Base-by-base conservation (phyloP, 2,329 filamentous ascomycete genomes). In the Epichloe sylvatica region DNA sequence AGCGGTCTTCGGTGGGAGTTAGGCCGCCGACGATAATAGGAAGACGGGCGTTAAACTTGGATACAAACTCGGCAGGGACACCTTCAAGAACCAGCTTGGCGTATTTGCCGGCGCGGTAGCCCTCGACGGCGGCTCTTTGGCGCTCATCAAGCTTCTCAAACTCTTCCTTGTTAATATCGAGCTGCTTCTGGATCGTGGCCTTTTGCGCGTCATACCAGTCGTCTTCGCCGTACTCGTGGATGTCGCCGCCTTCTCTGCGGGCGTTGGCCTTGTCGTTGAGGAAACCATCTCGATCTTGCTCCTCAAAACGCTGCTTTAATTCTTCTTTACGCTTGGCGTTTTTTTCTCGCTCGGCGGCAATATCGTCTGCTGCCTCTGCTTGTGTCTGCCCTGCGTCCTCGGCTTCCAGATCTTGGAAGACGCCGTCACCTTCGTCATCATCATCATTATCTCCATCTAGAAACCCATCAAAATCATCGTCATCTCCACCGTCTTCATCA, bases 141-240 rank as follows among this genome's bases (percentile, higher is more conserved):
- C 78, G 73, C 55, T 92, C 85, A 62, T 98, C 92, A 2, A 98
- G 77, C 49, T 80, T 78, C 57, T 90, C 87, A 56, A 94, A 95
- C 62, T 97, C 94, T 51, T 87, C 80, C 61, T 89, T 88, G 70
- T 98, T 98, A 78, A 98, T 96, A 60, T 94, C 86, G 54, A 92
- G 77, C 66, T 98, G 92, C 69, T 95, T 96, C 68, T 96, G 86
- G 52, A 98, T 82, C 64, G 85, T 77, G 34, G 92, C 87, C 70
- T 98, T 98, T 64, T 98, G 92, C 30, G 86, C 80, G 62, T 97
- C 92, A 64, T 98, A 98, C 94, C 94, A 98, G 50, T 98, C 87
- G 63, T 98, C 92, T 67, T 98, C 92, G 47, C 90, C 92, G 60
- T 94, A 97, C 61, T 94, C 84, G 48, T 91, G 80, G 5, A 80